phyloP scores from a whole-genome alignment of 1,284 basidiomycete genomes.

The Apiotrichum siamense region DNA sequence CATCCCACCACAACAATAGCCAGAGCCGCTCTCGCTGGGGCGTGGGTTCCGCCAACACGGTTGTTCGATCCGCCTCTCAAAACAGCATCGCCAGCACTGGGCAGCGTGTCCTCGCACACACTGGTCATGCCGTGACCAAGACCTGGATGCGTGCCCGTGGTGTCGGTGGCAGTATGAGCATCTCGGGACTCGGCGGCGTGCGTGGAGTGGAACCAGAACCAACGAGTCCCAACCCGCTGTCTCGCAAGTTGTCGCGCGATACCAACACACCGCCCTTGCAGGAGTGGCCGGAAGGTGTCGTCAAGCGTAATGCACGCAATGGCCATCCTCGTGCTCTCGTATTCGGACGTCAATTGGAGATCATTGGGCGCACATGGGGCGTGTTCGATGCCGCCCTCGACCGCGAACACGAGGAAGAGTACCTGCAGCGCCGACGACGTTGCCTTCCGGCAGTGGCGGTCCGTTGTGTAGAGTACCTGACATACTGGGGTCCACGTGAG shows the following conservation, averaged over 20 bases:
- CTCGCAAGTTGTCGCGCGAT: constrained; percentile 21
- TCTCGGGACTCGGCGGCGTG: constrained; percentile 15
- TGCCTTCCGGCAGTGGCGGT: constrained; percentile 45
- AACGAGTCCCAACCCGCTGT: constrained; percentile 7
- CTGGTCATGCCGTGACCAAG: constrained; percentile 40
- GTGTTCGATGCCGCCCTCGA: constrained; percentile 23
- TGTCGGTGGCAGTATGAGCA: constrained; percentile 36
- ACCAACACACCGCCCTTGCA: constrained; percentile 1
- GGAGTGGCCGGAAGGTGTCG: constrained; percentile 25
- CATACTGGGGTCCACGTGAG: constrained; percentile 46
- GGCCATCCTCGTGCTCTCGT: constrained; percentile 21
- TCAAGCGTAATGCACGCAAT: constrained; percentile 20
- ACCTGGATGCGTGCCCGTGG: constrained; percentile 40
- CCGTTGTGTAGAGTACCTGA: constrained; percentile 44
- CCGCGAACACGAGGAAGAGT: constrained; percentile 17
- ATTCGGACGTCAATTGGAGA: constrained; percentile 35
- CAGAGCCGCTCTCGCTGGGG: constrained; percentile 32
- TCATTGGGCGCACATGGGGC: constrained; percentile 31
- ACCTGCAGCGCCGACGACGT: constrained; percentile 25
- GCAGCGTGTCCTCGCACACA: constrained; percentile 33
- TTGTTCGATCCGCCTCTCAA: constrained; percentile 33
- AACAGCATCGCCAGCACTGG: constrained; percentile 30
- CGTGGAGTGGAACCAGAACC: constrained; percentile 4
- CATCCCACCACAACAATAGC: constrained; percentile 26
- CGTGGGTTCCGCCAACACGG: constrained; percentile 2